Evolutionary conservation across 495 filamentous ascomycete species (phyloP), one percentile per base, ranked within the genome.

Genomic region (Talaromyces nanjingensis): DNA sequence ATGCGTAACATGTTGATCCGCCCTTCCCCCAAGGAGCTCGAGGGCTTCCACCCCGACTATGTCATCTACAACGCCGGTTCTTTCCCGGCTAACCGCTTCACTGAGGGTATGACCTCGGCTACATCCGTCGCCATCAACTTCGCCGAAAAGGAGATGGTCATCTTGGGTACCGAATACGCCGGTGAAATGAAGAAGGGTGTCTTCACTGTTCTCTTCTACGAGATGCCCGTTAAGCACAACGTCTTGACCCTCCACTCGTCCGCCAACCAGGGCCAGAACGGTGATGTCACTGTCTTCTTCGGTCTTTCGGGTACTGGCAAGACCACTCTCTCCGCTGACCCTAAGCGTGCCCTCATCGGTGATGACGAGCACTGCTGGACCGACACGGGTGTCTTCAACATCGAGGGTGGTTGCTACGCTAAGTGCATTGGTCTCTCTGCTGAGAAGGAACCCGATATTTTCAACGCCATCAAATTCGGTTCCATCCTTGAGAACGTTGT

Each of bases 1-100:
- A 98, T 98, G 94, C 91, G 96, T 70, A 98, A 98, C 84, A 98
- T 98, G 94, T 90, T 98, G 73, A 98, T 98, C 83, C 89, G 94
- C 72, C 94, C 94, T 63, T 80, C 85, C 53, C 83, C 83, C 60
- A 90, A 93, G 77, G 92, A 98, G 84, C 87, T 98, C 49, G 87
- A 96, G 78, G 84, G 90, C 81, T 98, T 98, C 86, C 91, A 96
- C 77, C 94, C 94, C 66, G 92, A 98, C 83, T 98, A 98, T 83
- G 92, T 92, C 69, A 98, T 98, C 82, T 98, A 98, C 87, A 98
- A 98, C 73, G 96, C 94, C 67, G 94, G 94, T 64, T 90, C 89
- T 56, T 98, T 98, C 89, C 94, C 94, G 56, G 96, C 96, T 74
- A 98, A 98, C 83, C 87, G 96, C 74, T 98, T 89, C 81, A 98